These are phyloP conservation scores for Gnetum montanum DNA, from an alignment of 75 land plant genomes.

Conservation along the genomic window DNA sequence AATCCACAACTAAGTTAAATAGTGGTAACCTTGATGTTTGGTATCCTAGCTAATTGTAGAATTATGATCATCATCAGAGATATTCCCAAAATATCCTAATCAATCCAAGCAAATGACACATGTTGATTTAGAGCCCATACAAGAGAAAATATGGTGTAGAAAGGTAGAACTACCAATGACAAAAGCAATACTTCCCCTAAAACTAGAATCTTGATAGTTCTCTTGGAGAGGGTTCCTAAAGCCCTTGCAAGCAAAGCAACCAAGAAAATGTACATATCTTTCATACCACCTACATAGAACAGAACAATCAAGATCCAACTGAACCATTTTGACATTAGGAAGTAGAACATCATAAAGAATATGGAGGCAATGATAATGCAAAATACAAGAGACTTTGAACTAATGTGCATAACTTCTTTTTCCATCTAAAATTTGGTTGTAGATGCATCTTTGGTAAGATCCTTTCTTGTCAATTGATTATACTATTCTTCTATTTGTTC, in stretches of 20 bases:
- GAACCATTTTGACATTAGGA: constrained; percentile 73
- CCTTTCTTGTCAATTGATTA: constrained; percentile 42
- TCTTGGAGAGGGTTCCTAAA: neutral
- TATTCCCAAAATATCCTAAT: constrained; percentile 94
- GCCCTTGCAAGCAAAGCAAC: neutral
- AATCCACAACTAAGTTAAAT: constrained; percentile 74
- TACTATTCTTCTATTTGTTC: constrained; percentile 41
- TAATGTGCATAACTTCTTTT: constrained; percentile 38
- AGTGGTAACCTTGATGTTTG: constrained; percentile 86
- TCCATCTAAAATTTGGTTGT: constrained; percentile 3
- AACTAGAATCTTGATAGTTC: constrained; percentile 53
- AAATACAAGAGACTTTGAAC: constrained; percentile 43
- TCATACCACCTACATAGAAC: constrained; percentile 74
- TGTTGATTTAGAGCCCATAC: constrained; percentile 82
- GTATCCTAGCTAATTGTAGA: constrained; percentile 64
- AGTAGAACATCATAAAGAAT: constrained; percentile 56
- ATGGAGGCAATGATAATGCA: constrained; percentile 62
- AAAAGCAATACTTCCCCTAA: constrained; percentile 73
- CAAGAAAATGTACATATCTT: neutral
- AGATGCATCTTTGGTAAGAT: constrained; percentile 9
- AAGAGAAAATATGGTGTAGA: constrained; percentile 82
- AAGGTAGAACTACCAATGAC: constrained; percentile 67
- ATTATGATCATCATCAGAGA: constrained; percentile 79
- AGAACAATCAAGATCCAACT: constrained; percentile 58
- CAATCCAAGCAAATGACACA: constrained; percentile 83